These are phyloP conservation scores for Limnomonas spitsbergensis DNA, from an alignment of 139 green algal species.

Conservation along the genomic window DNA sequence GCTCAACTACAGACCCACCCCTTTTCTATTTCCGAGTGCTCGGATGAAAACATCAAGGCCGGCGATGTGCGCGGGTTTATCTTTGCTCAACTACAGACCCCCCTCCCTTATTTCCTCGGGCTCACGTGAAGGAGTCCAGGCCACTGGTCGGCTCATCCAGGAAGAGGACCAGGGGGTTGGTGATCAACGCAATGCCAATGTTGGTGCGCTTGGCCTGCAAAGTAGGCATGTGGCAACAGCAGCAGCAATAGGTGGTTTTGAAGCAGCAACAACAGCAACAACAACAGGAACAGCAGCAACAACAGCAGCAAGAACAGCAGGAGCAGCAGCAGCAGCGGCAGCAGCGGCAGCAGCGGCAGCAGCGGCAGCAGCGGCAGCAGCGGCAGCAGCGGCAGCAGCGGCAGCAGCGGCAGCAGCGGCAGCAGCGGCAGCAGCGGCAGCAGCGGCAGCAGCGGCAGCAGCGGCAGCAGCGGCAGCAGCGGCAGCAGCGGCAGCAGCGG, in stretches of 20 bases:
- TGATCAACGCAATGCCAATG: constrained; percentile 65
- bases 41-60: too few relatives aligned
- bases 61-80: too few relatives aligned
- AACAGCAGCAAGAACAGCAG: neutral
- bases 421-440: neutral
- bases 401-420: neutral
- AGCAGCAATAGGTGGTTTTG: neutral
- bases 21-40: too few relatives aligned
- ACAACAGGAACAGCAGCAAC: neutral
- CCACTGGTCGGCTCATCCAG: constrained; percentile 24
- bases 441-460: neutral
- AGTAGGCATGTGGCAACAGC: too few relatives aligned
- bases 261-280: neutral
- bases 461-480: neutral
- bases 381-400: neutral
- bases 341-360: neutral
- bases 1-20: too few relatives aligned
- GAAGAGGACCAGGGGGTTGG: constrained; percentile 61
- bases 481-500: neutral
- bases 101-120: too few relatives aligned
- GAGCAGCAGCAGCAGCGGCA: neutral
- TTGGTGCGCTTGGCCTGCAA: constrained; percentile 60
- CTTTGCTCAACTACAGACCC: too few relatives aligned
- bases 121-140: neutral
- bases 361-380: too few relatives aligned